Conservation (phyloP, 129 eudicot species). For the Flaveria sonorensis region DNA sequence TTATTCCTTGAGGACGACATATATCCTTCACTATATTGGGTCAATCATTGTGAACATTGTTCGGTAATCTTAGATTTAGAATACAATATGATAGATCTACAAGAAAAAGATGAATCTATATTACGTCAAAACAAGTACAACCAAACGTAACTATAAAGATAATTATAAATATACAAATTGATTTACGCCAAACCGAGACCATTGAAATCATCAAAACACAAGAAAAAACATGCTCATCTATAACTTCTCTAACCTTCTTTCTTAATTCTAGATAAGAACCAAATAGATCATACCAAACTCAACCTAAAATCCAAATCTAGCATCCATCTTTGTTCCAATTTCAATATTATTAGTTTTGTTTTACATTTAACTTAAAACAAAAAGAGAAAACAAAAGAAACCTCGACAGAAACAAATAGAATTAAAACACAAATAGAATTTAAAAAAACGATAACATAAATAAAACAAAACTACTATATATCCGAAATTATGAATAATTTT, state of each 20-base stretch:
- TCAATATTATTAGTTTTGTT: slow-evolving; percentile 21
- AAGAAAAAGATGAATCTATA: too few species aligned
- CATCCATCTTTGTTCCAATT: slow-evolving; percentile 1
- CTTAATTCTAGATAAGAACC: slow-evolving; percentile 26
- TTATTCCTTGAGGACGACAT: too few species aligned
- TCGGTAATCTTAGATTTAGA: too few species aligned
- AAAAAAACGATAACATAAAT: not conserved
- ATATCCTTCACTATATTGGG: too few species aligned
- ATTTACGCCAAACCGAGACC: slow-evolving; percentile 14
- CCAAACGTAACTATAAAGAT: too few species aligned
- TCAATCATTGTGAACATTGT: not conserved
- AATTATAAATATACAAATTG: not conserved
- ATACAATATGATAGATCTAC: too few species aligned
- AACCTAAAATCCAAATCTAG: slow-evolving; percentile 23
- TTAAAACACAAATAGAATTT: too few species aligned
- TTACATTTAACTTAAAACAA: slow-evolving; percentile 11
- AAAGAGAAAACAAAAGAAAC: slow-evolving; percentile 10
- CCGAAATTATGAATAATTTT: not conserved
- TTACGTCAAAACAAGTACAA: too few species aligned
- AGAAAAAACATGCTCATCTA: slow-evolving; percentile 13
- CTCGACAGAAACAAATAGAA: slow-evolving; percentile 19
- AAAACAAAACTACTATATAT: not conserved
- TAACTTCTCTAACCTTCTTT: slow-evolving; percentile 4
- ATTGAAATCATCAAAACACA: slow-evolving; percentile 30
- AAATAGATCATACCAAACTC: slow-evolving; percentile 34